Conservation (phyloP, 2,329 filamentous ascomycete species). For the Cercospora beticola region DNA sequence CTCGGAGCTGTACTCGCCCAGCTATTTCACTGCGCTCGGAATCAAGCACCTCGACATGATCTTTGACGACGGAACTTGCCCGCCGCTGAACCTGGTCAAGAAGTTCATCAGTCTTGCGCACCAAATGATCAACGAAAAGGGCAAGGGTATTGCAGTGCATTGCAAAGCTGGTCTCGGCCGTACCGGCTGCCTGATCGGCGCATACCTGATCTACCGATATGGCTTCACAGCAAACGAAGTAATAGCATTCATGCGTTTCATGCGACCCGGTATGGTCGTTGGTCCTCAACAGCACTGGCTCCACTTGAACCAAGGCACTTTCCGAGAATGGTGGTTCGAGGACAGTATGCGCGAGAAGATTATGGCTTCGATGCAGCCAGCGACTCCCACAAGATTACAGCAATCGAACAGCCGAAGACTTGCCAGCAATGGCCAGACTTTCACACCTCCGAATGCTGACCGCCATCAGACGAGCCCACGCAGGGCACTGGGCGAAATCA, state of each 20-base stretch:
- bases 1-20: slow-evolving; percentile 90
- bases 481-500: slow-evolving; percentile 88
- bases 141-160: slow-evolving; percentile 93
- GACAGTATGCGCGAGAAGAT: slow-evolving; percentile 78
- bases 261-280: slow-evolving; percentile 98
- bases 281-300: slow-evolving; percentile 99
- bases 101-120: slow-evolving; percentile 95
- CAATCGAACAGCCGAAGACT: slow-evolving; percentile 48
- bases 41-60: slow-evolving; percentile 99
- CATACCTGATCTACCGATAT: slow-evolving; percentile 95
- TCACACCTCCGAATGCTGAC: slow-evolving; percentile 80
- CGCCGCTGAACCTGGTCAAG: slow-evolving; percentile 80
- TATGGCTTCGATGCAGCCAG: slow-evolving; percentile 57
- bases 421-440: slow-evolving; percentile 67
- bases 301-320: slow-evolving; percentile 91
- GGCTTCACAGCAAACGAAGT: slow-evolving; percentile 83
- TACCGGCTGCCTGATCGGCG: slow-evolving; percentile 93
- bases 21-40: slow-evolving; percentile 93
- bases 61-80: slow-evolving; percentile 97
- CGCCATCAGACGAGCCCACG: slow-evolving; percentile 55
- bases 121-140: slow-evolving; percentile 86
- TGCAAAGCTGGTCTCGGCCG: slow-evolving; percentile 96
- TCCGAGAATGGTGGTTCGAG: slow-evolving; percentile 96
- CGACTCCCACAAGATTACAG: slow-evolving; percentile 57
- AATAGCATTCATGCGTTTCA: slow-evolving; percentile 98